Conservation (phyloP, 2,329 filamentous ascomycete genomes). For the Geosmithia flava region DNA sequence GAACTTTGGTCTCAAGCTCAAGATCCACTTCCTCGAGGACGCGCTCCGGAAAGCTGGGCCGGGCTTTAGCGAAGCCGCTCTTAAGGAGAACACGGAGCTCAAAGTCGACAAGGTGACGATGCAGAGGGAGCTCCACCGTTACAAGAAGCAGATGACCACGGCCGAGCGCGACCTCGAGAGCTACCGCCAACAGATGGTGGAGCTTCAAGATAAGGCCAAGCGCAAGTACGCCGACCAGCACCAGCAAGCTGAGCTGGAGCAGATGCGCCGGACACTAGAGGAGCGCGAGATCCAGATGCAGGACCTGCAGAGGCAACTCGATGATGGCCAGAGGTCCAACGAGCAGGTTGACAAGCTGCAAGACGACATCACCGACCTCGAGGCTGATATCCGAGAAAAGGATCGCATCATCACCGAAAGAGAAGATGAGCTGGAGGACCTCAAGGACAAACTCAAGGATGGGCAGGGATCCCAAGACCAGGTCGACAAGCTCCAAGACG, state of each 20-base stretch:
- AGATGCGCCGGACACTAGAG: slow-evolving; percentile 42
- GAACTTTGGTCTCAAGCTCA: slow-evolving; percentile 92
- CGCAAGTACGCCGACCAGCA: slow-evolving; percentile 61
- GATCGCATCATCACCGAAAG: slow-evolving; percentile 60
- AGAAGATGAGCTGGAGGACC: slow-evolving; percentile 60
- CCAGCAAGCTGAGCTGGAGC: slow-evolving; percentile 48
- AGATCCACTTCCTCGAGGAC: slow-evolving; percentile 94
- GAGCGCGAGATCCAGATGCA: slow-evolving; percentile 49
- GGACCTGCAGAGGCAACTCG: slow-evolving; percentile 45
- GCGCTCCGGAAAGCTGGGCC: slow-evolving; percentile 77
- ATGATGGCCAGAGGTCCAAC: slow-evolving; percentile 41
- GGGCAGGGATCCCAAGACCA: slow-evolving; percentile 56
- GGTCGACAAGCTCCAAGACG: slow-evolving; percentile 42
- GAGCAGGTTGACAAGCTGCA: slow-evolving; percentile 54
- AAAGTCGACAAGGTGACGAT: slow-evolving; percentile 89
- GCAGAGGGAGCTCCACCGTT: slow-evolving; percentile 73
- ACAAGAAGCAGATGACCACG: slow-evolving; percentile 70
- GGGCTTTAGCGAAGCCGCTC: slow-evolving; percentile 75
- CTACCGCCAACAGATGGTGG: slow-evolving; percentile 69
- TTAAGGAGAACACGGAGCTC: slow-evolving; percentile 91
- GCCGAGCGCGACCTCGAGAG: slow-evolving; percentile 80
- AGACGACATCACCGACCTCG: slow-evolving; percentile 64
- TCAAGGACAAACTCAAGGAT: slow-evolving; percentile 49
- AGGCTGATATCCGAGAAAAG: slow-evolving; percentile 64
- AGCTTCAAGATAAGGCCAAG: slow-evolving; percentile 73